Base-by-base conservation (phyloP, 352 stramenopile species). In the Globisporangium radiosum region DNA sequence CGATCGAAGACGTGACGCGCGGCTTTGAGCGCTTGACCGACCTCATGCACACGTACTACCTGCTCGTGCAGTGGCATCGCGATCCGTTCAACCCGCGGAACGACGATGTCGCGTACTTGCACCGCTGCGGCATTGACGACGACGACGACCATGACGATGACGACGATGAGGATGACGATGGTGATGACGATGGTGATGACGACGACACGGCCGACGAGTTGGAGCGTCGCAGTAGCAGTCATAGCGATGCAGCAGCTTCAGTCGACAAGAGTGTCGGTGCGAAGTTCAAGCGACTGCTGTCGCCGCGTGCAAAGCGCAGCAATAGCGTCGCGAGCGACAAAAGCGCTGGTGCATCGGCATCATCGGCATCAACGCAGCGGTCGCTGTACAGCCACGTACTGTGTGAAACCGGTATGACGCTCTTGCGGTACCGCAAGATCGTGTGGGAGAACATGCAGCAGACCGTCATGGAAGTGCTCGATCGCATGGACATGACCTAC, bases 381-480 rank as follows among this genome's bases (percentile, higher is more conserved):
- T 81, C 72, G 13, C 64, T 71, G 9, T 90, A 92, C 55, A 81
- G 74, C 43, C 66, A 87, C 59, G 69, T 91, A 13, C 65, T 92
- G 40, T 89, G 83, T 51, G 81, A 90, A 57, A 92, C 81, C 0
- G 83, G 83, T 0, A 91, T 91, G 75, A 89, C 72, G 4, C 70
- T 92, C 44, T 52, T 89, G n/a, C 70, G 78, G 10, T 92, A 93
- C 50, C 73, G 85, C 33, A 88, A 88, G 40, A 87, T 95, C 52
- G 79, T 95, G 50, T 95, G 86, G 86, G 84, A 92, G 68, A 89
- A 73, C 54, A 92, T 95, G 71, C 84, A 95, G 45, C 81, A 91
- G 38, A 89, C 75, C 42, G 68, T 92, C 1, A 55, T 87, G 50
- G 84, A 94, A 60, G 68, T 88, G 17, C 62, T 92, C 40, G 76